Percentiles rank a stretch among this genome's conserved stretches.
Evolutionary conservation across 331 rosid species (phyloP).

Genomic region (Saraca asoca): DNA sequence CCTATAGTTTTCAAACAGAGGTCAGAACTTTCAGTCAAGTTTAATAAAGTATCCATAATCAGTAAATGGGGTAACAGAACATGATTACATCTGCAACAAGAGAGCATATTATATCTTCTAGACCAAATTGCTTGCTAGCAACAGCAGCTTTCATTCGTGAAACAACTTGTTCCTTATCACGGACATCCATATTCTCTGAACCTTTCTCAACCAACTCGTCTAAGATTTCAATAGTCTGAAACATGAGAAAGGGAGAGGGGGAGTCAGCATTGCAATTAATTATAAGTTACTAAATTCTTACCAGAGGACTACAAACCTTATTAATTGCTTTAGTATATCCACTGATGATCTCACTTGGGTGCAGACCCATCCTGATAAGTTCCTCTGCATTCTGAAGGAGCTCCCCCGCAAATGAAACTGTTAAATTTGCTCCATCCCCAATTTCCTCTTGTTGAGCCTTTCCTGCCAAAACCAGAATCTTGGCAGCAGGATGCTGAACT

Average conservation of each 20-base stretch:
- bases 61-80: constrained; percentile 15
- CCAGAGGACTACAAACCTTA: constrained; percentile 53
- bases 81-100: constrained; percentile 78
- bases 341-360: constrained; percentile 85
- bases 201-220: constrained; percentile 55
- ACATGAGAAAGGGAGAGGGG: not conserved
- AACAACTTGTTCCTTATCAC: constrained; percentile 78
- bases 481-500: constrained; percentile 99
- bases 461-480: constrained; percentile 87
- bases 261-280: not conserved
- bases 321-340: constrained; percentile 83
- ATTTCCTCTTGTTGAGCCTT: constrained; percentile 95
- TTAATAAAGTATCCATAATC: constrained; percentile 4
- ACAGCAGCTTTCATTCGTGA: constrained; percentile 85
- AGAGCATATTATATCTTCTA: constrained; percentile 77
- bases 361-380: constrained; percentile 93
- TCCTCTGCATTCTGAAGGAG: constrained; percentile 84
- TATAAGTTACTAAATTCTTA: not conserved
- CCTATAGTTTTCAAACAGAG: constrained; percentile 46
- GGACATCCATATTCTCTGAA: constrained; percentile 89
- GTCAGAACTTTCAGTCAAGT: constrained; percentile 7
- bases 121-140: constrained; percentile 99
- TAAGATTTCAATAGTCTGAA: no score
- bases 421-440: constrained; percentile 93
- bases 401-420: constrained; percentile 92